phyloP scores from a whole-genome alignment of 2,329 filamentous ascomycete genomes.

The Hypocreales sp. region DNA sequence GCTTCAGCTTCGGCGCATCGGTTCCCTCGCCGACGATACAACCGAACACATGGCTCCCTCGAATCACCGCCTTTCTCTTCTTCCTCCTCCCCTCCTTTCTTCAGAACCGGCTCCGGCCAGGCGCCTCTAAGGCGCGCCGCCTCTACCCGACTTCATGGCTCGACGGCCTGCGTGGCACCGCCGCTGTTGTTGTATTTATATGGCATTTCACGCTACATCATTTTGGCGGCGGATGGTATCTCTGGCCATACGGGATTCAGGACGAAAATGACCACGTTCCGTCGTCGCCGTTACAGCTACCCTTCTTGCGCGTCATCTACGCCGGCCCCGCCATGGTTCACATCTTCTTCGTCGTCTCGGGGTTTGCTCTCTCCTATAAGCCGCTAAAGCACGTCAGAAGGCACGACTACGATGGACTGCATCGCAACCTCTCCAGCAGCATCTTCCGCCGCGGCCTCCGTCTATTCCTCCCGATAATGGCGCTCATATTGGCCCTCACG shows the following conservation, averaged over 20 bases:
- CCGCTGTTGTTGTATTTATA: neutral
- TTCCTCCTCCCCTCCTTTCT: neutral
- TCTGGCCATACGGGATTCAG: neutral
- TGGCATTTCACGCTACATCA: too few relatives aligned
- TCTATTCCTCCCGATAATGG: neutral
- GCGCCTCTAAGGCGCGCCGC: neutral
- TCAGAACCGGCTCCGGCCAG: neutral
- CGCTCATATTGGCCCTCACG: neutral
- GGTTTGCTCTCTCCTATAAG: neutral
- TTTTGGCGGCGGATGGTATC: too few relatives aligned
- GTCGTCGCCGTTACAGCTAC: neutral
- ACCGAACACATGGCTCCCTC: too few relatives aligned
- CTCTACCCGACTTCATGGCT: neutral
- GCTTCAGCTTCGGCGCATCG: too few relatives aligned
- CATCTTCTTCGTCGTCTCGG: neutral
- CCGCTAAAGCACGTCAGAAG: neutral
- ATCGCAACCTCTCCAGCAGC: neutral
- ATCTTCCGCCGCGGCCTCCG: conserved; percentile 1
- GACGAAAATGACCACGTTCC: neutral
- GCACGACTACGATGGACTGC: neutral
- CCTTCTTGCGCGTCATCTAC: neutral
- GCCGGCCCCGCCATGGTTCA: neutral
- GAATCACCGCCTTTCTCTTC: neutral
- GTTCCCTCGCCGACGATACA: too few relatives aligned
- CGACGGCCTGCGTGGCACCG: neutral